Conservation (phyloP, 345 rosid genomes). For the Heritiera fomes region DNA sequence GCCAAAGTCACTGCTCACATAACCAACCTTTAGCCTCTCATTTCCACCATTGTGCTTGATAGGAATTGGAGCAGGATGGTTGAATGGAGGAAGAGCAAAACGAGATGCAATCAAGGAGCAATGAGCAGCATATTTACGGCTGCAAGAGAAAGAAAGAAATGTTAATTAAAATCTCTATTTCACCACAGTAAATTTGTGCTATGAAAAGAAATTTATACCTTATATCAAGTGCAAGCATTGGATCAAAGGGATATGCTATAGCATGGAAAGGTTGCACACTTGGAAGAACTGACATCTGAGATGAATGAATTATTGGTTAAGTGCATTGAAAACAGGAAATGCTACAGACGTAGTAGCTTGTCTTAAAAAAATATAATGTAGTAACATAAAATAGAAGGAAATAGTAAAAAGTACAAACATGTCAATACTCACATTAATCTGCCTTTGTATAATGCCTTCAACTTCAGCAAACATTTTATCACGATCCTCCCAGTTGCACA, state of each 20-base stretch:
- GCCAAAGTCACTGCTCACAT: constrained; percentile 96
- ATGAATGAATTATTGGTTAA: constrained; percentile 13
- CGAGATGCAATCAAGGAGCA: constrained; percentile 90
- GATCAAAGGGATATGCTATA: constrained; percentile 94
- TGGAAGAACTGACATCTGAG: constrained; percentile 87
- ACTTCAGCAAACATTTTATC: constrained; percentile 79
- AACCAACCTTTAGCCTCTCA: constrained; percentile 83
- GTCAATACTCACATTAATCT: constrained; percentile 60
- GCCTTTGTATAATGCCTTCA: constrained; percentile 82
- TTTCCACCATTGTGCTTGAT: constrained; percentile 60
- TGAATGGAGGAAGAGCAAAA: constrained; percentile 71
- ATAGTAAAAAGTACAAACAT: background rate
- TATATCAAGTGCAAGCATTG: constrained; percentile 93
- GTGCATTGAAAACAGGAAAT: background rate
- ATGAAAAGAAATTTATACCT: constrained; percentile 49
- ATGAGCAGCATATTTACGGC: constrained; percentile 95
- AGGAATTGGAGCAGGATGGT: constrained; percentile 64
- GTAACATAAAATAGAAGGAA: background rate
- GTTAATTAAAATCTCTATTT: constrained; percentile 21
- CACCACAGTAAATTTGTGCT: background rate
- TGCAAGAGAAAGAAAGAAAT: constrained; percentile 33
- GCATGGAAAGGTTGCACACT: constrained; percentile 99
- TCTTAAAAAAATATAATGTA: background rate
- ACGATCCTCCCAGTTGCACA: constrained; percentile 94
- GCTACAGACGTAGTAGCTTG: background rate